Percentiles rank a stretch among this genome's conserved stretches.
Conservation (phyloP, 2,329 filamentous ascomycete genomes). For the Phaeophleospora eucalypticola region DNA sequence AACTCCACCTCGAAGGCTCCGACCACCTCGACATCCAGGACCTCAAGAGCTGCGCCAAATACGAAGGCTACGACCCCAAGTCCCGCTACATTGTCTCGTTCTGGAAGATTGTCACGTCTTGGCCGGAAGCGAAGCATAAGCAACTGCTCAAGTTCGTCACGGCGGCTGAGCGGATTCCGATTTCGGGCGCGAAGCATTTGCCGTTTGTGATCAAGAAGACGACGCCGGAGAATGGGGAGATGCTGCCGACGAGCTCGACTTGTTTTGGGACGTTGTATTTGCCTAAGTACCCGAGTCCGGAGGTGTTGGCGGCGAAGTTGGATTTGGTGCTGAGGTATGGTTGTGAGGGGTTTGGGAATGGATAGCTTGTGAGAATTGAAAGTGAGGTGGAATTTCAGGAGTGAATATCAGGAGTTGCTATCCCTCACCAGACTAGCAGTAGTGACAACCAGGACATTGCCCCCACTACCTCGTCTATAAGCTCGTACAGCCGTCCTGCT, state of each 20-base stretch:
- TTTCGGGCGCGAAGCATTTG: constrained; percentile 76
- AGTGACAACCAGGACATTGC: too few relatives aligned
- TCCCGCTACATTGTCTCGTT: constrained; percentile 73
- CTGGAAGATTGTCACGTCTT: constrained; percentile 73
- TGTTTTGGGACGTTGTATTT: constrained; percentile 87
- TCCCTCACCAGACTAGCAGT: too few relatives aligned
- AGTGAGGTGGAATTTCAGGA: too few relatives aligned
- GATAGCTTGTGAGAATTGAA: constrained; percentile 9
- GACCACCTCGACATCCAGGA: constrained; percentile 74
- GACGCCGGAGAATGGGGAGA: constrained; percentile 55
- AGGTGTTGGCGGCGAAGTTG: constrained; percentile 69
- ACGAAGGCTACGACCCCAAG: constrained; percentile 72
- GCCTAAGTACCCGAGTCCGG: constrained; percentile 71
- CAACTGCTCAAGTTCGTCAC: constrained; percentile 90
- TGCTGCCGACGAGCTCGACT: constrained; percentile 80
- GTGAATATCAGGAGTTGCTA: too few relatives aligned
- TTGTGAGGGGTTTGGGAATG: constrained; percentile 68
- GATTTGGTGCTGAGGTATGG: constrained; percentile 83
- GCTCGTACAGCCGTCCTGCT: too few relatives aligned
- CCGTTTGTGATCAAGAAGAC: constrained; percentile 81
- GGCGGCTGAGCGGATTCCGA: constrained; percentile 82
- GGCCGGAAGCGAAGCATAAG: constrained; percentile 64
- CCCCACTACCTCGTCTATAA: too few relatives aligned
- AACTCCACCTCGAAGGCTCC: constrained; percentile 76
- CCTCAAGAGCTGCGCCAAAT: constrained; percentile 66